Base-by-base conservation (phyloP, 441 rosid species). In the Populus tomentosa region DNA sequence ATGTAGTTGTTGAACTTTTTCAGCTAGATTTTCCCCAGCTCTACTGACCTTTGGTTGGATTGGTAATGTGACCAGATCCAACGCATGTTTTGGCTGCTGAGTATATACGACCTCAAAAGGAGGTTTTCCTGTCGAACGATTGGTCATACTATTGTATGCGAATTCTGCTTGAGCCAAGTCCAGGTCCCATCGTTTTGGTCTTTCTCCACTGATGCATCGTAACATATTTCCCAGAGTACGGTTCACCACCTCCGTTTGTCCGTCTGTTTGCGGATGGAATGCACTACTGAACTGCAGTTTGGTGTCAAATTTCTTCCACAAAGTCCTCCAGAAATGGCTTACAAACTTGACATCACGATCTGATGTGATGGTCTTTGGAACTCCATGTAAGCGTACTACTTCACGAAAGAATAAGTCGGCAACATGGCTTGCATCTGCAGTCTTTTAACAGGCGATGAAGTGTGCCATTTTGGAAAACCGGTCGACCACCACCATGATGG, bases 401-500 rank as follows among this genome's bases (percentile, higher is more conserved):
- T 77, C 75, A 5, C 46, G 21, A 4, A 77, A 20, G 23, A 70
- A 70, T 2, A 67, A 8, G 1, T 3, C 8, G 1, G 71, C 63
- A 32, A 77, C 14, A 20, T 70, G 28, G 35, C 28, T 23, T 0
- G 75, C 79, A 69, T 70, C 62, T 59, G 6, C 16, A 0, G 63
- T 77, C 8, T 69, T 70, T 11, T 24, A 1, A 24, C 24, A 24
- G 24, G 24, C 24, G 24, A 24, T 24, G 24, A 24, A 24, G 24
- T 24, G 24, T 24, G 24, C 24, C 24, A 24, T 24, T 24, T 24
- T 24, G 24, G 24, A 24, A 24, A 78, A 78, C 28, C 35, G 33
- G 18, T 71, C 76, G 0, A 78, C 72, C n/a, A 72, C 80, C 11
- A 72, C 80, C 18, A 24, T n/a, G 20, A 78, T 72, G 28, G 71